Evolutionary conservation across 768 basidiomycete genomes (phyloP), one percentile per base, ranked within the genome.

Genomic region (Lentinula sp.): DNA sequence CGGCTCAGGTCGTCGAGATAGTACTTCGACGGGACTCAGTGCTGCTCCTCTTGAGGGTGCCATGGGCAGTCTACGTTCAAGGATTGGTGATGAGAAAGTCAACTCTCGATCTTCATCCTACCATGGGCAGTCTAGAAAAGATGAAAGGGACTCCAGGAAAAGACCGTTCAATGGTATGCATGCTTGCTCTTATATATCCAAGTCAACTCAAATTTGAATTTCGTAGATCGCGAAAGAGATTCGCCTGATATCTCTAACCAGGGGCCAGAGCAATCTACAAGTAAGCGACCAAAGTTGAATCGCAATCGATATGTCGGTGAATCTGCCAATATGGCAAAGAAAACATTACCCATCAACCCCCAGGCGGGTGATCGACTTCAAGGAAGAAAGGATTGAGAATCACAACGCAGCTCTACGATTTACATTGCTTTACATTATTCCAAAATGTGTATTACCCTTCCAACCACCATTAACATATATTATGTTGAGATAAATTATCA

Each of bases 111-210:
- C 72, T 45, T 68, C 78, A n/a, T 81, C 80, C 62, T 80, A 82
- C 54, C 69, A 70, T 55, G 52, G 39, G 5, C 49, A 69, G 52
- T 70, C 73, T 46, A 69, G 75, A 59, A 78, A 78, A 63, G 86
- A 89, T 9, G 87, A 88, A 32, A 81, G 84, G 52, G 87, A 89
- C 45, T 76, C 69, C 61, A 77, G 88, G 68, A 93, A 93, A 74
- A 81, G 90, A 59, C 83, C 85, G 23, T 72, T 78, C 37, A 83
- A 87, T 69, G 91, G 90, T 89, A 73, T 65, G 82, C 70, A 6
- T 23, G 15, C 35, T 32, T 46, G 39, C 63, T 42, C 9, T 21
- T 1, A 60, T 50, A 42, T 8, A 23, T 56, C 23, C 4, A 11
- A 32, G 28, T 34, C 16, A 23, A 48, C 21, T 48, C 16, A 48